Conservation (phyloP, 2,329 filamentous ascomycete genomes). For the Sarocladium oryzae region DNA sequence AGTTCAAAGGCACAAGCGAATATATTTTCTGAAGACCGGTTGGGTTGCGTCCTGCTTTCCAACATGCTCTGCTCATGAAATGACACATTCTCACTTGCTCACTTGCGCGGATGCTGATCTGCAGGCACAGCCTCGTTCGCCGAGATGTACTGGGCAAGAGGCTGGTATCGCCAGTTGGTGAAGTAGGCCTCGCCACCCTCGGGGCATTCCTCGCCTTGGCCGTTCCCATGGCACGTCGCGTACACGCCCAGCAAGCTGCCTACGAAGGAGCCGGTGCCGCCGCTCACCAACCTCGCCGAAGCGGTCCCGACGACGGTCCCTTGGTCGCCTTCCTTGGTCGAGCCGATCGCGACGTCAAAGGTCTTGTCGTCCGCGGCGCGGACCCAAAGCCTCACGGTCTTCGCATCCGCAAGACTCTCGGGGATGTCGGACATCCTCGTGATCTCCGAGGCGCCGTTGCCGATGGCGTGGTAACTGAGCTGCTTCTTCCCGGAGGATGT, state of each 20-base stretch:
- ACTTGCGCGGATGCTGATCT: not conserved
- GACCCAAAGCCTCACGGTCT: conserved; percentile 5
- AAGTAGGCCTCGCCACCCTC: conserved; percentile 12
- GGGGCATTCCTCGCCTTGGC: conserved; percentile 12
- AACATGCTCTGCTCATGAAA: not conserved
- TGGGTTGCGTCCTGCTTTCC: not conserved
- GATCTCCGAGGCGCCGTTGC: conserved; percentile 15
- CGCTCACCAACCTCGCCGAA: conserved; percentile 10
- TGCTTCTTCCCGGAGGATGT: conserved; percentile 17
- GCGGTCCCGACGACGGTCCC: not conserved
- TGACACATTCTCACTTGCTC: not conserved
- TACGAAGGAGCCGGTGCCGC: conserved; percentile 13
- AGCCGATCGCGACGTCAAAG: not conserved
- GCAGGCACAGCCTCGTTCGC: conserved; percentile 9
- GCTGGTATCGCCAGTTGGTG: conserved; percentile 13
- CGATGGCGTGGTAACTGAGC: conserved; percentile 19
- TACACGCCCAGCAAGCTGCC: conserved; percentile 14
- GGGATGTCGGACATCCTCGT: conserved; percentile 11
- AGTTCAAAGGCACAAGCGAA: not conserved
- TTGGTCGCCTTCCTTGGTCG: not conserved
- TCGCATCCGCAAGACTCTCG: not conserved
- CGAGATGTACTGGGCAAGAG: conserved; percentile 13
- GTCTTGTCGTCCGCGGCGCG: not conserved
- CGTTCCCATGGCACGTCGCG: conserved; percentile 14
- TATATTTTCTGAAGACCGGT: not conserved